Percentiles rank a stretch among this genome's conserved stretches.
Conservation (phyloP, 2,329 filamentous ascomycete species). For the Colletotrichum gloeosporioides region DNA sequence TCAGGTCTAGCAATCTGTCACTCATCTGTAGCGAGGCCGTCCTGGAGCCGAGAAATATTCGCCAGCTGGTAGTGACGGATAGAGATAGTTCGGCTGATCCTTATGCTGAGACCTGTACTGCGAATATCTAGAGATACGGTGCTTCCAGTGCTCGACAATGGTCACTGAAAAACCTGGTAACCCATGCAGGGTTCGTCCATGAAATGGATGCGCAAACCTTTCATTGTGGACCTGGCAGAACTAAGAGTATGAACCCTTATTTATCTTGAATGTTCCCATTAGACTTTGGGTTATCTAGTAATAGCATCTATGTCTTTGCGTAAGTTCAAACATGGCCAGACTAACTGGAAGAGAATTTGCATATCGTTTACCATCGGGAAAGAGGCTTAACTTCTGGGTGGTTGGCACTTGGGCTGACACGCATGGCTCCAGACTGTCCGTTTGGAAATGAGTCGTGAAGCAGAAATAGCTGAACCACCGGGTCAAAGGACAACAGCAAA, state of each 20-base stretch:
- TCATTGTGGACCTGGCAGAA: too few relatives aligned
- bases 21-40: not conserved
- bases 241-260: too few relatives aligned
- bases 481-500: not conserved
- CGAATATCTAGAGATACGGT: not conserved
- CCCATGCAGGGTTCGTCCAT: not conserved
- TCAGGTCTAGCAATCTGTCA: not conserved
- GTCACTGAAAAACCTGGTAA: not conserved
- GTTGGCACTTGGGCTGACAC: not conserved
- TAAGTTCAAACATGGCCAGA: too few relatives aligned
- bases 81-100: too few relatives aligned
- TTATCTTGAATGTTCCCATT: too few relatives aligned
- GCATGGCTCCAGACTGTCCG: not conserved
- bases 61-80: accelerated
- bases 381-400: not conserved
- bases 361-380: not conserved
- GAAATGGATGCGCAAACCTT: too few relatives aligned
- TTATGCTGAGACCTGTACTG: accelerated
- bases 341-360: too few relatives aligned
- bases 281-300: too few relatives aligned
- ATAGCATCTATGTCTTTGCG: too few relatives aligned
- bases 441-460: too few relatives aligned
- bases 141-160: accelerated
- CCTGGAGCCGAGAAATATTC: not conserved
- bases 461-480: not conserved